Percentiles rank a stretch among this genome's conserved stretches.
Conservation (phyloP, 2,329 filamentous ascomycete genomes). For the Paramyrothecium roridum region DNA sequence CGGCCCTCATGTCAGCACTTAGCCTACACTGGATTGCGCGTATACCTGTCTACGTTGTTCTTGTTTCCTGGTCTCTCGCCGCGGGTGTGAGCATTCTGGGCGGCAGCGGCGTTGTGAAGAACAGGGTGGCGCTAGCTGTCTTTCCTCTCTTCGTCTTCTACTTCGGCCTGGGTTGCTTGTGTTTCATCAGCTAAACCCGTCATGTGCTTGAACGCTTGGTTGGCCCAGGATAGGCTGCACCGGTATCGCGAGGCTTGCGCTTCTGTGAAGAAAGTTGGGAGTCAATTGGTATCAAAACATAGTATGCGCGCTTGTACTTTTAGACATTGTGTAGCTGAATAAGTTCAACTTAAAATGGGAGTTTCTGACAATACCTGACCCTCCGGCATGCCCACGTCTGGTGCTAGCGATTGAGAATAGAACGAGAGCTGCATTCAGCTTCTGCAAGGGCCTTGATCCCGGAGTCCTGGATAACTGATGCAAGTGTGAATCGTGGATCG, state of each 20-base stretch:
- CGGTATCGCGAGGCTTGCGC: not conserved
- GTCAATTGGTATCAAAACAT: not conserved
- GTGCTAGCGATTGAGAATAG: too few relatives aligned
- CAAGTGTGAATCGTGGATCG: too few relatives aligned
- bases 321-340: not conserved
- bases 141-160: slow-evolving; percentile 97
- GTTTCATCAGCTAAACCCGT: slow-evolving; percentile 79
- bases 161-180: slow-evolving; percentile 85
- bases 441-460: too few relatives aligned
- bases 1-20: slow-evolving; percentile 82
- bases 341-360: too few relatives aligned
- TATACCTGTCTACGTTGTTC: slow-evolving; percentile 85
- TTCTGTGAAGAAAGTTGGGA: not conserved
- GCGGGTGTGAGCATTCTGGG: slow-evolving; percentile 95
- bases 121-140: slow-evolving; percentile 88
- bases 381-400: too few relatives aligned
- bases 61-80: slow-evolving; percentile 89
- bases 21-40: slow-evolving; percentile 75
- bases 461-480: too few relatives aligned
- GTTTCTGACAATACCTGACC: too few relatives aligned
- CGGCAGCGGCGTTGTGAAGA: slow-evolving; percentile 92
- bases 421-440: too few relatives aligned
- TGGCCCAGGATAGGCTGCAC: not conserved
- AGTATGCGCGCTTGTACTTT: not conserved
- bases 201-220: not conserved